A percentile compares a stretch with the other conserved stretches of the same genome.
These are phyloP conservation scores for Pythium plurisporium DNA, from an alignment of 352 stramenopile species.

Conservation along the genomic window DNA sequence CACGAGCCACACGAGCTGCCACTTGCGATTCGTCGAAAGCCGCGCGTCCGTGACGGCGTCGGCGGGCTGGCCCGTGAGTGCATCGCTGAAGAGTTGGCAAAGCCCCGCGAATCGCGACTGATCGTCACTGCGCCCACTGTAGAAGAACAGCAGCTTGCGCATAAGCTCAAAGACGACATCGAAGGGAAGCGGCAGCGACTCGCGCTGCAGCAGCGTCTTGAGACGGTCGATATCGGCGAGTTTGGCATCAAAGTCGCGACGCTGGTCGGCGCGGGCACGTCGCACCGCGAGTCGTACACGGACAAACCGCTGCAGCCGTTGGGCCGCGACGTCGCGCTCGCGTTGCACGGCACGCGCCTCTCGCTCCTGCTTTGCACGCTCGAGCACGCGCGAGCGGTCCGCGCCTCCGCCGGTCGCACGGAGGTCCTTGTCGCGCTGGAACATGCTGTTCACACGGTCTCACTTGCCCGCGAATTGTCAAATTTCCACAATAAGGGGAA, in stretches of 20 bases:
- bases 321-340: constrained; percentile 31
- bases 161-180: constrained; percentile 48
- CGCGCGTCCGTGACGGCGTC: constrained; percentile 10
- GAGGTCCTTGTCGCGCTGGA: constrained; percentile 49
- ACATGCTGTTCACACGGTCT: constrained; percentile 33
- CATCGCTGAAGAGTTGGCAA: constrained; percentile 8
- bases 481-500: neutral
- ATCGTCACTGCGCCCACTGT: constrained; percentile 26
- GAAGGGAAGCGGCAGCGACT: constrained; percentile 41
- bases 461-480: neutral
- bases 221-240: constrained; percentile 48
- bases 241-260: constrained; percentile 50
- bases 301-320: constrained; percentile 41
- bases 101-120: constrained; percentile 26
- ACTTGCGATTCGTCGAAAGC: constrained; percentile 20
- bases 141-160: constrained; percentile 41
- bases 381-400: constrained; percentile 47
- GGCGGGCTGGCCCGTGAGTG: constrained; percentile 8
- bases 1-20: constrained; percentile 37
- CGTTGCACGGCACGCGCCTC: constrained; percentile 34
- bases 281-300: constrained; percentile 30
- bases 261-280: neutral
- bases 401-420: constrained; percentile 24
- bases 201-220: constrained; percentile 49
- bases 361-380: constrained; percentile 46